These are phyloP conservation scores for Pichia norvegensis DNA, from an alignment of 1,139 yeast species.

Conservation along the genomic window DNA sequence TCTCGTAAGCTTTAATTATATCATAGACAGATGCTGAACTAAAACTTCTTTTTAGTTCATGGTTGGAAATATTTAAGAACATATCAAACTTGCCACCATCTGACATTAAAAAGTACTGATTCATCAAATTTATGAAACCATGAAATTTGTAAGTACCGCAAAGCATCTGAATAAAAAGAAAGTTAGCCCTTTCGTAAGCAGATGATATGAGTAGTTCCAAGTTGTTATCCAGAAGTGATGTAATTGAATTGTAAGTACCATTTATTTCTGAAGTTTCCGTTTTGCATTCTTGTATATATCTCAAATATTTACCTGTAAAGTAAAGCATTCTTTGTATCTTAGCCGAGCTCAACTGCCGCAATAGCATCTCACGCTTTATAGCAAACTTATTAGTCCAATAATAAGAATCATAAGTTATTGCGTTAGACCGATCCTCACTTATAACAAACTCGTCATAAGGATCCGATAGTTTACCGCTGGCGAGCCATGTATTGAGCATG, in stretches of 20 bases:
- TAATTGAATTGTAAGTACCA: constrained; percentile 2
- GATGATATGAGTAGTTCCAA: constrained; percentile 50
- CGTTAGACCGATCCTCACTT: constrained; percentile 25
- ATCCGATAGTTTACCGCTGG: constrained; percentile 67
- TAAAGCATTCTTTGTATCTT: constrained; percentile 58
- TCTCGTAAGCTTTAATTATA: constrained; percentile 25
- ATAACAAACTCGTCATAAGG: constrained; percentile 80
- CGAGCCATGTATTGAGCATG: constrained; percentile 74
- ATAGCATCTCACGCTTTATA: constrained; percentile 66
- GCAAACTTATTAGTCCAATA: constrained; percentile 78
- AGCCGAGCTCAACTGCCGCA: constrained; percentile 53
- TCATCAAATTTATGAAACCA: constrained; percentile 42
- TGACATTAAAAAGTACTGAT: constrained; percentile 48
- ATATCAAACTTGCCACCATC: constrained; percentile 42
- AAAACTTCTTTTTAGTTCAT: constrained; percentile 35
- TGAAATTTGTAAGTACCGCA: constrained; percentile 54
- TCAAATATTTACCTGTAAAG: constrained; percentile 77
- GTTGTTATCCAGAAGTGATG: constrained; percentile 49
- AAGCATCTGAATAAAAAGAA: constrained; percentile 46
- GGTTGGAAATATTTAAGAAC: constrained; percentile 34
- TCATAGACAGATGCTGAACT: constrained; percentile 33
- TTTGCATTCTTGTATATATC: constrained; percentile 54
- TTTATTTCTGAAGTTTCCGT: constrained; percentile 24
- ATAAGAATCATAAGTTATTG: constrained; percentile 8
- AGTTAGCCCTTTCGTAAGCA: constrained; percentile 65